A percentile compares a stretch with the other conserved stretches of the same genome.
These are phyloP conservation scores for Citrus hindsii DNA, from an alignment of 345 rosid species.

Conservation along the genomic window DNA sequence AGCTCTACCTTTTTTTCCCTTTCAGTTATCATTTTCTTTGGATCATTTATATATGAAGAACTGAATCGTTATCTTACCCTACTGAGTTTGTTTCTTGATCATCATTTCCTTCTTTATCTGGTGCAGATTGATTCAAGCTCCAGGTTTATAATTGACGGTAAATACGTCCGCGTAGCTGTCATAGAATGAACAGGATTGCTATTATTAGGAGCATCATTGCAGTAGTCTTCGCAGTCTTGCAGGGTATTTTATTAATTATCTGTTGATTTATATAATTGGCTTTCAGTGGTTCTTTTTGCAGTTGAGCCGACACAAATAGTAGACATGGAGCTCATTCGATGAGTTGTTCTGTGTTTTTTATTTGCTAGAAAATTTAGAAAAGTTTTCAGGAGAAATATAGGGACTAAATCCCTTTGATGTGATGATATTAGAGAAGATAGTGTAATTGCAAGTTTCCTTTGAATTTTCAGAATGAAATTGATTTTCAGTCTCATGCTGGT, in stretches of 20 bases:
- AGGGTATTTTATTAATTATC: neutral
- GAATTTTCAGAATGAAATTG: neutral
- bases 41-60: neutral
- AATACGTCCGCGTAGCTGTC: constrained; percentile 53
- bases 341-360: neutral
- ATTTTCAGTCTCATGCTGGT: neutral
- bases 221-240: neutral
- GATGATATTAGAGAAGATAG: neutral
- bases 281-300: neutral
- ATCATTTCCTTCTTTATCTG: neutral
- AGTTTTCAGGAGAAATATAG: neutral
- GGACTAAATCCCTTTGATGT: neutral
- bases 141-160: constrained; percentile 51
- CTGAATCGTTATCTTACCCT: neutral
- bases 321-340: neutral
- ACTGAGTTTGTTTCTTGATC: neutral
- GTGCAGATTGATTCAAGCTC: constrained; percentile 67
- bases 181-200: constrained; percentile 30
- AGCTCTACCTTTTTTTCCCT: neutral
- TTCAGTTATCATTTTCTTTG: neutral
- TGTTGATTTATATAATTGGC: neutral
- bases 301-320: neutral
- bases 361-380: neutral
- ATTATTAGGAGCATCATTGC: neutral
- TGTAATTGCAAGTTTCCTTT: neutral